Conservation (phyloP, 345 rosid genomes). For the Eutrema heterophyllum region DNA sequence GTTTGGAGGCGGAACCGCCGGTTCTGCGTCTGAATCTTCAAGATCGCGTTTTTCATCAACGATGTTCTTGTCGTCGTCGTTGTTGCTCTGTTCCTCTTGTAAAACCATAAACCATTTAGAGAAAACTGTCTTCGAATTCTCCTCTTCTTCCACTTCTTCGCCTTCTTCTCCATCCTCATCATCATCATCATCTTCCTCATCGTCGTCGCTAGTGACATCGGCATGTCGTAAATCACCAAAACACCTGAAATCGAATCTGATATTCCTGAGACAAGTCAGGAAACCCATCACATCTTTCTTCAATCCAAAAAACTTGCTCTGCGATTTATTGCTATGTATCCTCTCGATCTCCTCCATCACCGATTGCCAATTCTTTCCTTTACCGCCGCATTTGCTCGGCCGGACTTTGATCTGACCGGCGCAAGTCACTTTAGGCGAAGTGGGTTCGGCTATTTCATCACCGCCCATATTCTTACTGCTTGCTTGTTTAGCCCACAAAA, state of each 20-base stretch:
- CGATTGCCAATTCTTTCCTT: slow-evolving; percentile 67
- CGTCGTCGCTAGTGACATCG: slow-evolving; percentile 43
- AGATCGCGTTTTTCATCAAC: slow-evolving; percentile 2
- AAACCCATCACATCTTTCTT: slow-evolving; percentile 74
- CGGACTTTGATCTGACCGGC: slow-evolving; percentile 93
- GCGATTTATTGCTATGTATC: slow-evolving; percentile 40
- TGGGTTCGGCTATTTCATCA: slow-evolving; percentile 59
- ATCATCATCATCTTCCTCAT: slow-evolving; percentile 34
- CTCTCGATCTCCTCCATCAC: slow-evolving; percentile 76
- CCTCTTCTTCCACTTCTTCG: slow-evolving; percentile 19
- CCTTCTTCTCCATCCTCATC: slow-evolving; percentile 29
- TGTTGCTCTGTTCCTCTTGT: slow-evolving; percentile 43
- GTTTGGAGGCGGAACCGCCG: slow-evolving; percentile 69
- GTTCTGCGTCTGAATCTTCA: slow-evolving; percentile 13
- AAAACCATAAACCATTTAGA: slow-evolving; percentile 82
- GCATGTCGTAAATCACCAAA: slow-evolving; percentile 56
- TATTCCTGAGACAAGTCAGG: slow-evolving; percentile 57
- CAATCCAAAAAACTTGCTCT: slow-evolving; percentile 54
- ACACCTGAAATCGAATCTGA: slow-evolving; percentile 59
- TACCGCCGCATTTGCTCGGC: slow-evolving; percentile 38
- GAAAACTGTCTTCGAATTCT: slow-evolving; percentile 51
- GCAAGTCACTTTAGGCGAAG: slow-evolving; percentile 89
- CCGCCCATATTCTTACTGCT: slow-evolving; percentile 43
- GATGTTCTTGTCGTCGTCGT: slow-evolving; percentile 2
- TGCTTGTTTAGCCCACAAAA: slow-evolving; percentile 54